These are phyloP conservation scores for Cokeromyces recurvatus DNA, from an alignment of 371 early-diverging fungal genomes.

Conservation along the genomic window DNA sequence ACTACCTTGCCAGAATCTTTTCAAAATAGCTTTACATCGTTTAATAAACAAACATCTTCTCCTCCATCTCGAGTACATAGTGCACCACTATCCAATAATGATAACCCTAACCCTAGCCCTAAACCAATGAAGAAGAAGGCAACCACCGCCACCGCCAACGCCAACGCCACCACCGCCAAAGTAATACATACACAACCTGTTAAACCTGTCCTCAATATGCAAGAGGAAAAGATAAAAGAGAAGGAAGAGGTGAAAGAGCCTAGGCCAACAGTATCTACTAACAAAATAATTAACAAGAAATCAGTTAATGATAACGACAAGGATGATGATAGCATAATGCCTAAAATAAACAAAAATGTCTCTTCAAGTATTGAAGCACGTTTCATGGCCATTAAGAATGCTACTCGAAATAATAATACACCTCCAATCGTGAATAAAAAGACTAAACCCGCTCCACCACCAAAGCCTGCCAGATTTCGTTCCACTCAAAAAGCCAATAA, in stretches of 20 bases:
- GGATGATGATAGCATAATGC: background rate
- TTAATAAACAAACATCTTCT: background rate
- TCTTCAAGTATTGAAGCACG: constrained; percentile 34
- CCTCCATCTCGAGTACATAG: constrained; percentile 12
- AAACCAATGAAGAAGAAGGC: no score
- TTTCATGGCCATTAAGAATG: constrained; percentile 24
- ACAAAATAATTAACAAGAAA: background rate
- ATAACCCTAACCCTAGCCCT: no score
- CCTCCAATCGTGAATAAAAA: constrained; percentile 5
- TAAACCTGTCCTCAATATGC: constrained; percentile 1
- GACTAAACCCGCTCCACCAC: constrained; percentile 34
- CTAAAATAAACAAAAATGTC: constrained; percentile 14
- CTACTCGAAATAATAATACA: constrained; percentile 3
- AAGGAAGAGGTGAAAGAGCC: no score
- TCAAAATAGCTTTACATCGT: constrained; percentile 2
- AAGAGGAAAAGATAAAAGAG: no score
- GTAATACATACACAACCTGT: constrained; percentile 9
- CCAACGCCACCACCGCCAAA: constrained; percentile 8
- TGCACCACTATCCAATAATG: no score
- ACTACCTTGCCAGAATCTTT: background rate
- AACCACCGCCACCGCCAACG: no score
- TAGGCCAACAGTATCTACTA: background rate
- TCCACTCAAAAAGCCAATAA: constrained; percentile 9
- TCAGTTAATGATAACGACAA: background rate
- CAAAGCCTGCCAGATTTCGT: constrained; percentile 43